Base-by-base conservation (phyloP, 306 rosid species). In the Inga laurina region DNA sequence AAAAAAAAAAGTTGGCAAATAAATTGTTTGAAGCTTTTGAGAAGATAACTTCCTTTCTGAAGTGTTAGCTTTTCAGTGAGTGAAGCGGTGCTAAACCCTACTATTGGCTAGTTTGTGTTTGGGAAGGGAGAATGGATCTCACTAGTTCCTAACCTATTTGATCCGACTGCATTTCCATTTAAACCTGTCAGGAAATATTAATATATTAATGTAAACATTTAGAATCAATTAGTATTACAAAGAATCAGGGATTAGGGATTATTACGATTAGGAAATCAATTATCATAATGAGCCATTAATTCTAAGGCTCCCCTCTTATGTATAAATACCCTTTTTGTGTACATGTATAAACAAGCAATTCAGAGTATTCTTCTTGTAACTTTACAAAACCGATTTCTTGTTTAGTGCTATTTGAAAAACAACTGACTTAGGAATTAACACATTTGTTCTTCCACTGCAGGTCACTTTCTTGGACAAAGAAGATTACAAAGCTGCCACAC, bases 401-500 rank as follows among this genome's bases (percentile, higher is more conserved):
- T 18, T 39, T 81, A 49, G 32, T 74, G 61, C n/a, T 52, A 35
- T 54, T 73, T 30, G 52, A 35, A n/a, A 74, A 78, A 61, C 39
- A 76, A 65, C 80, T 82, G 85, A 59, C 66, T n/a, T 22, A 3
- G 13, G 34, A 59, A 82, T 37, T 22, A 56, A 51, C 72, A 10
- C 18, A 64, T 69, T 37, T 80, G 67, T 52, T 39, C 74, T 80
- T 82, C 78, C 79, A 18, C 74, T 83, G 84, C 91, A 88, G 91
- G 85, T 88, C 62, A 83, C 91, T 80, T 88, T 88, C 82, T 51
- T 83, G 72, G 91, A 88, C 84, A 85, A 72, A 84, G 91, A 85
- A 85, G 85, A 73, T 74, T 88, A 83, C 85, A 88, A 88, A 88
- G 87, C 83, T n/a, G 91, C 91, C 81, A 74, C 78, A 85, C 82